Evolutionary conservation across 768 basidiomycete genomes (phyloP), one percentile per base, ranked within the genome.

Genomic region (Russula ochroleuca): DNA sequence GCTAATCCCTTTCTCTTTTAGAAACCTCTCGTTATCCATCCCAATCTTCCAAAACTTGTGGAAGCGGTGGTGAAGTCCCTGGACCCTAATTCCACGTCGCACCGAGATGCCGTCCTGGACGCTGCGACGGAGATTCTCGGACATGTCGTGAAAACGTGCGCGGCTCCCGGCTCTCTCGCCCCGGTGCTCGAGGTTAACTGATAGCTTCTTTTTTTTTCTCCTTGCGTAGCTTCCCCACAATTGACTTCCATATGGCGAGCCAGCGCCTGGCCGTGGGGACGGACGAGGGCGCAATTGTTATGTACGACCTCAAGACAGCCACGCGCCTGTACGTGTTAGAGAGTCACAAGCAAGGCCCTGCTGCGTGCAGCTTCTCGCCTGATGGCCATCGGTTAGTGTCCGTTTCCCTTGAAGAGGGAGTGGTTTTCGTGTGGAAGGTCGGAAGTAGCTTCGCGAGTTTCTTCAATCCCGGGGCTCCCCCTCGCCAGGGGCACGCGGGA

Each of bases 241-340:
- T 98, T n/a, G 95, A 94, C 74, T 98, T 99, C 72, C 90, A 98
- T 69, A 86, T 85, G 77, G 77, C 81, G 2, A 86, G 84, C 1
- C 97, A 99, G 72, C 86, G 92, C 15, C 83, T 98, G 5, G 92
- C 90, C 0, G 94, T 98, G 0, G 97, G 97, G 0, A 96, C 95
- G 0, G 85, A 84, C 61, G 97, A 99, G 75, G 97, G 96, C 0
- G 94, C 94, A 0, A 86, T 94, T 57, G 81, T 93, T 62, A 94
- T 97, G 87, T 98, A 97, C 71, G 97, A 98, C 72, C 81, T 98
- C 57, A 97, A 98, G 75, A 94, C 94, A 0, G 95, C 94, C 0
- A 98, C 91, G 0, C 85, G 97, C 13, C 78, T 98, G 15, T 99
- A 98, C 70, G 91, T 99, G 0, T 84, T 99, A 13, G 95, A 98